phyloP scores from a whole-genome alignment of 257 asterid genomes.

The Sherardia arvensis region DNA sequence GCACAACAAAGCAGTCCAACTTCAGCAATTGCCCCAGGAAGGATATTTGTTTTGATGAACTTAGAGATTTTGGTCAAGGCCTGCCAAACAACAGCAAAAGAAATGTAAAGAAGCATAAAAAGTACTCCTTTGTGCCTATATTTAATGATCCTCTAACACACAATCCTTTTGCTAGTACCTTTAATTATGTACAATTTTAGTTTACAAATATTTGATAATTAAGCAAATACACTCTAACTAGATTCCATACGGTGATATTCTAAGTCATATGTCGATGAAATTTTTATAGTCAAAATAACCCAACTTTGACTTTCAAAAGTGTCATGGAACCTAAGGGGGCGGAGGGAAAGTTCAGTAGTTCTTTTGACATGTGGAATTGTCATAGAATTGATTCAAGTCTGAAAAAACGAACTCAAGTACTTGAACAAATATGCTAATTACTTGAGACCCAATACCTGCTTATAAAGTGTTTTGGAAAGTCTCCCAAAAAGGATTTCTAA shows the following conservation, averaged over 20 bases:
- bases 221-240: not conserved
- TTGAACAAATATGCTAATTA: not conserved
- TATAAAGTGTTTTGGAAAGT: slow-evolving; percentile 80
- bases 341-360: slow-evolving; percentile 12
- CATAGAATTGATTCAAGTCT: slow-evolving; percentile 11
- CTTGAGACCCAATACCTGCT: slow-evolving; percentile 45
- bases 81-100: slow-evolving; percentile 28
- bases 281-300: not conserved
- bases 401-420: not conserved
- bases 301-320: not conserved
- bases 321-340: not conserved
- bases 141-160: not conserved
- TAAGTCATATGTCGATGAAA: not conserved
- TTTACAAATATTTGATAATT: too few relatives aligned
- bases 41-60: slow-evolving; percentile 83
- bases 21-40: slow-evolving; percentile 99
- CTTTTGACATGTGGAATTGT: slow-evolving; percentile 48
- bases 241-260: not conserved
- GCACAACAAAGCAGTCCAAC: slow-evolving; percentile 98
- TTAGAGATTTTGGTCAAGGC: slow-evolving; percentile 85
- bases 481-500: slow-evolving; percentile 85
- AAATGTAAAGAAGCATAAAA: slow-evolving; percentile 10
- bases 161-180: too few relatives aligned
- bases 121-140: not conserved
- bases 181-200: too few relatives aligned